Conservation (phyloP, 2,329 filamentous ascomycete species). For the Aspergillus brasiliensis region DNA sequence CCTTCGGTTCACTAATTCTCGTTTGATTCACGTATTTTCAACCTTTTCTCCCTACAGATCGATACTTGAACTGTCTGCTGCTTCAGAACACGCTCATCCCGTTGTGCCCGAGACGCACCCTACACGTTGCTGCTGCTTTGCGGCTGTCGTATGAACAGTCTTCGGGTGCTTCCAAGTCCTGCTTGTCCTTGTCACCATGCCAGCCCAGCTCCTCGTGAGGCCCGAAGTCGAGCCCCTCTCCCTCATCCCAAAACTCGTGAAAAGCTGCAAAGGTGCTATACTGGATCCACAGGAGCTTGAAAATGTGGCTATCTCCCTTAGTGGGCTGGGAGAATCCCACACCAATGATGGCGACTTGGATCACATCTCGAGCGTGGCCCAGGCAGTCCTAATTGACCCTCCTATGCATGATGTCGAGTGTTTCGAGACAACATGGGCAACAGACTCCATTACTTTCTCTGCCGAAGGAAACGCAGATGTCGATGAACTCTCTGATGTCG, state of each 20-base stretch:
- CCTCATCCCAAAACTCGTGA: constrained; percentile 24
- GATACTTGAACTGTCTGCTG: background rate
- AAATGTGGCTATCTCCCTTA: background rate
- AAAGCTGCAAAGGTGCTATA: constrained; percentile 16
- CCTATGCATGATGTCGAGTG: background rate
- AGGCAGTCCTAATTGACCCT: background rate
- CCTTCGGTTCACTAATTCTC: background rate
- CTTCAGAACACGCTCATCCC: background rate
- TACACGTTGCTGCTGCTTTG: background rate
- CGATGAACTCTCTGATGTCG: background rate
- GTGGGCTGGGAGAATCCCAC: background rate
- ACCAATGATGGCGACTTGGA: constrained; percentile 3
- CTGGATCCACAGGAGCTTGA: constrained; percentile 8
- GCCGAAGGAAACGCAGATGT: no score
- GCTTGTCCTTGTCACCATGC: background rate
- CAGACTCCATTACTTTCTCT: no score
- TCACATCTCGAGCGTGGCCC: background rate
- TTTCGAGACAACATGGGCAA: background rate
- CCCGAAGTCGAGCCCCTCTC: background rate
- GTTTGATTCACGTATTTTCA: background rate
- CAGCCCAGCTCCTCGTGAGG: background rate
- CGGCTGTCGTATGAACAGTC: background rate
- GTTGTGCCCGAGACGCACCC: background rate
- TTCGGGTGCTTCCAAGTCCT: background rate
- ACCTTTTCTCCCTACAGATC: background rate